Percentiles rank a stretch among this genome's conserved stretches.
Evolutionary conservation across 305 asterid genomes (phyloP).

Genomic region (Rubia occidens): DNA sequence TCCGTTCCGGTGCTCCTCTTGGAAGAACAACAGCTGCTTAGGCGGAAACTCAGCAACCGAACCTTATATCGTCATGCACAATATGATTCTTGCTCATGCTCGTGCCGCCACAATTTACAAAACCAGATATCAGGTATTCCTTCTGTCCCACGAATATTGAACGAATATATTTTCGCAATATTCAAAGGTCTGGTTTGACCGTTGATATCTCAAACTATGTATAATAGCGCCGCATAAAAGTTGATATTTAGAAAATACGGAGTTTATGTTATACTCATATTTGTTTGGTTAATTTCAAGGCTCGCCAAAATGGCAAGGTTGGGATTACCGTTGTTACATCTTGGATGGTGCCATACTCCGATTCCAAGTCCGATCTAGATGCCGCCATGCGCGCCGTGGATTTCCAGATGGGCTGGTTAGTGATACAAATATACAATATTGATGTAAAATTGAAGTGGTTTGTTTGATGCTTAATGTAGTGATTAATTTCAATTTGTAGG

Average conservation of each 20-base stretch:
- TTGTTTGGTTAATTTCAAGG: not conserved
- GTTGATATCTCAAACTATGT: too few species aligned
- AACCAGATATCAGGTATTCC: not conserved
- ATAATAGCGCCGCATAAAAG: not conserved
- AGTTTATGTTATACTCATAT: not conserved
- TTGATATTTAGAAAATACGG: not conserved
- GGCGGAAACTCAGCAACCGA: not conserved
- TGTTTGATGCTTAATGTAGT: too few species aligned
- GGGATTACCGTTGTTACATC: not conserved
- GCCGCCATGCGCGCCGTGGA: not conserved
- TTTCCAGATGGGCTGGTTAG: not conserved
- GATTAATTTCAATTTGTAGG: conserved; percentile 1
- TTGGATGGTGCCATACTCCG: not conserved
- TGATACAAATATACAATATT: not conserved
- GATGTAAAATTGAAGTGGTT: too few species aligned
- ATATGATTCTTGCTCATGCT: not conserved
- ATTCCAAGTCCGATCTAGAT: not conserved
- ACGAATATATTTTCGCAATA: too few species aligned
- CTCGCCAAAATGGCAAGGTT: not conserved
- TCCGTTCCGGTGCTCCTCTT: conserved; percentile 15
- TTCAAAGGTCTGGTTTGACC: too few species aligned
- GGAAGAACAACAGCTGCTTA: not conserved
- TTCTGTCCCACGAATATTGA: not conserved
- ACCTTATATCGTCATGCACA: not conserved
- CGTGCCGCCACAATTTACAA: not conserved